Evolutionary conservation across 176 grass and related monocot genomes (phyloP), one percentile per base, ranked within the genome.

Genomic region (sorghum (Sorghum bicolor)): DNA sequence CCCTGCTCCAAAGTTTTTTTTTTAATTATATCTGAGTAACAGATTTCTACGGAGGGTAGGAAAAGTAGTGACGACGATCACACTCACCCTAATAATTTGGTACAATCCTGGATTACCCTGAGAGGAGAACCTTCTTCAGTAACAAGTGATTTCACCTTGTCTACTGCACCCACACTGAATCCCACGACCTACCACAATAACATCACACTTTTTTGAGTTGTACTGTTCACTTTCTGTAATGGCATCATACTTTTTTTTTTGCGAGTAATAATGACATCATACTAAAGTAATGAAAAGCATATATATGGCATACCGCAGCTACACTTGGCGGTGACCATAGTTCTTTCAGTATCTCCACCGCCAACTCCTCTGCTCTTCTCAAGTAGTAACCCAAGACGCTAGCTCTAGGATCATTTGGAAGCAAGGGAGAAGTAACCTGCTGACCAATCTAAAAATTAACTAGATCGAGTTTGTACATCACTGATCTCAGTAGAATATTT

Each of bases 301-400:
- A 53, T 16, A 16, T 52, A 8, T 55, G 36, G 47, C 17, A 20
- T 90, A 93, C 91, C 25, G 88, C 83, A 3, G 91, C 94, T 61
- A 86, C 55, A 43, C 66, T 93, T 38, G 94, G 94, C 57, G 84
- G 94, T 26, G 88, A 76, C 53, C 90, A 29, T 12, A 93, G 65
- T 64, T 86, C 86, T 44, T 87, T 85, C 20, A 81, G 29, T n/a
- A 80, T 31, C 24, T 80, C 84, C 5, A 32, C 4, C 25, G 55
- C 5, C 32, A 81, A 13, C 41, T 58, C 60, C 17, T 74, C 33
- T 80, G 77, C 12, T 75, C 32, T 67, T 74, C 53, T 66, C 0
- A 65, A 64, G 41, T 4, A 80, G 41, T 8, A 60, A 70, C 64
- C 5, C 4, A 20, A 24, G 25, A 6, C 25, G 13, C 39, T 72